Conservation (phyloP, 805 yeast genomes). For the Wickerhamomyces chambardii region DNA sequence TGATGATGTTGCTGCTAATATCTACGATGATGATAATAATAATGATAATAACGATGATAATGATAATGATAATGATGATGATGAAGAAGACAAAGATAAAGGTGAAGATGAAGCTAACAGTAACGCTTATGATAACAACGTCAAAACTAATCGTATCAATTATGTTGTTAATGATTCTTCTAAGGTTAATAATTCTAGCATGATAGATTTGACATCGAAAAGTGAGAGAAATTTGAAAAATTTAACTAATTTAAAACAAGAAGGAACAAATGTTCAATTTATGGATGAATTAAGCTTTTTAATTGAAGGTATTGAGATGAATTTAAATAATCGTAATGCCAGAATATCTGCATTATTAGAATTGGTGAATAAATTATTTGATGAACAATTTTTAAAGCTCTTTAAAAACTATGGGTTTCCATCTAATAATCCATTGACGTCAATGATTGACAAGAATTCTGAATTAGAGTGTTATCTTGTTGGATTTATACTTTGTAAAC, state of each 20-base stretch:
- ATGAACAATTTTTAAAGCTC: constrained; percentile 12
- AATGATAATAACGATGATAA: constrained; percentile 6
- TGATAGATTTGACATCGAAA: neutral
- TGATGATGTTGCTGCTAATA: too few relatives aligned
- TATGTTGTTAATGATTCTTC: neutral
- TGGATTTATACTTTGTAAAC: constrained; percentile 10
- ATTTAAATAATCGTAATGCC: constrained; percentile 6
- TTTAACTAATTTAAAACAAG: constrained; percentile 19
- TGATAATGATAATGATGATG: constrained; percentile 4
- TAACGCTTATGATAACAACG: too few relatives aligned
- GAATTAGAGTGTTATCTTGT: constrained; percentile 3
- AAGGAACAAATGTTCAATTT: constrained; percentile 24
- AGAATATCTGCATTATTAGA: constrained; percentile 16
- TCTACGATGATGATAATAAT: too few relatives aligned
- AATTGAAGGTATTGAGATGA: constrained; percentile 12
- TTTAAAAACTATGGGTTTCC: constrained; percentile 9
- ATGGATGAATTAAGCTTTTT: constrained; percentile 27
- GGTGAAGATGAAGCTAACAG: too few relatives aligned
- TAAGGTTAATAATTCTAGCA: neutral
- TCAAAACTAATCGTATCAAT: too few relatives aligned
- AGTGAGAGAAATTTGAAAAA: constrained; percentile 9
- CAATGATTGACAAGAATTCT: neutral
- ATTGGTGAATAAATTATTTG: constrained; percentile 13
- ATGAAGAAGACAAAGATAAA: too few relatives aligned
- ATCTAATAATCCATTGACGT: constrained; percentile 2